Conservation (phyloP, 192 early-diverging fungal species). For the Podila epigama region DNA sequence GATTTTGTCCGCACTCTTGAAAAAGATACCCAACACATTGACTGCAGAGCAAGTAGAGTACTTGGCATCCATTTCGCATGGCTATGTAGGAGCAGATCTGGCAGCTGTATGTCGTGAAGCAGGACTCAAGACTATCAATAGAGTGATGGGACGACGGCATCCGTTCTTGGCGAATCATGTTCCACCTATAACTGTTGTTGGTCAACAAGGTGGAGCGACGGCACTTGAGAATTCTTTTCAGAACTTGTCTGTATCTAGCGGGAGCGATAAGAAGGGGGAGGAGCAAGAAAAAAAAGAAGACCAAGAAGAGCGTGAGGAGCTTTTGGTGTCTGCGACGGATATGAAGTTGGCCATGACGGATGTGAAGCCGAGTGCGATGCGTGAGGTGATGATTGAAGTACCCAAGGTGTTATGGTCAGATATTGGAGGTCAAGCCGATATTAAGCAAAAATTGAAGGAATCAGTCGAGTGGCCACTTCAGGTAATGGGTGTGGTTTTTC, state of each 20-base stretch:
- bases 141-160: conserved; percentile 21
- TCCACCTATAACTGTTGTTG: too few species aligned
- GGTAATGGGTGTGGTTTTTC: conserved; percentile 41
- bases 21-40: conserved; percentile 72
- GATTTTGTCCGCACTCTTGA: conserved; percentile 78
- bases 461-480: conserved; percentile 98
- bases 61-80: conserved; percentile 79
- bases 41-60: conserved; percentile 60
- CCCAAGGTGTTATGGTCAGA: conserved; percentile 93
- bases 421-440: conserved; percentile 93
- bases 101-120: conserved; percentile 88
- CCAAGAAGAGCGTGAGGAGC: conserved; percentile 11
- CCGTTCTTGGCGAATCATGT: too few species aligned
- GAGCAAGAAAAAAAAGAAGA: background rate
- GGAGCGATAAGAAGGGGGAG: background rate
- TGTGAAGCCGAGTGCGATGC: conserved; percentile 83
- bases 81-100: conserved; percentile 98
- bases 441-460: conserved; percentile 91
- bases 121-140: conserved; percentile 79
- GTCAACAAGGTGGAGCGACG: background rate
- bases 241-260: conserved; percentile 9
- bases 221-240: conserved; percentile 7
- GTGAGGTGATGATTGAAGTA: conserved; percentile 90
- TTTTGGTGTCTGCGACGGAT: conserved; percentile 63
- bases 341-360: conserved; percentile 61